Evolutionary conservation across 1,284 basidiomycete species (phyloP), one percentile per base, ranked within the genome.

Genomic region (Prillingera fragicola): DNA sequence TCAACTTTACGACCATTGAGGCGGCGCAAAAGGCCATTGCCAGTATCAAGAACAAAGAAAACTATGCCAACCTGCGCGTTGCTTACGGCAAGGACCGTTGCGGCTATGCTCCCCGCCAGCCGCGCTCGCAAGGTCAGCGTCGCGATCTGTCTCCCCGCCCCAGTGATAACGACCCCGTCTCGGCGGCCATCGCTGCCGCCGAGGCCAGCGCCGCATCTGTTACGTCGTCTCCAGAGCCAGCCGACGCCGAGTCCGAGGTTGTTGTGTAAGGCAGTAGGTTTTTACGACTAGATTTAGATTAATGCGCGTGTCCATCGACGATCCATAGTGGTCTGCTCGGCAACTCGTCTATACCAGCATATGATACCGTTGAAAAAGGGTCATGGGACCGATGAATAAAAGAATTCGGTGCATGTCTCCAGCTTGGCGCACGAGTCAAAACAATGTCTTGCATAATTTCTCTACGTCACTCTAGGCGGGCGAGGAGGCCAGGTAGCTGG

Each of bases 1-100:
- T 94, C 63, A 96, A 95, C 76, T 95, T 89, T 62, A 84, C 82
- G 37, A 89, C 90, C 71, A 83, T 95, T 57, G 82, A 84, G 42
- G 88, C 90, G 57, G 90, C 90, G 19, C 90, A 91, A 76, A 95
- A 95, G 75, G 89, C 91, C 15, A 91, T 95, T 59, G 89, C 94
- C 45, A 84, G 82, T 12, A 80, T 94, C 69, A 91, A 92, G 78
- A 23, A 18, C 35, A 85, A 85, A 66, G 78, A 84, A 5, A 86
- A 88, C 65, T 91, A 91, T 63, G 77, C 80, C 21, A 82, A 81
- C 67, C 72, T 91, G 49, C 83, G 86, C 27, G 84, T 92, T 50
- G 83, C 88, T 5, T 88, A 91, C 70, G 91, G 91, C 53, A 95
- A 95, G 70, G 91, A 95, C 68, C 80, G 91, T 27, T 95, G 91